These are phyloP conservation scores for Nannizziopsis arthrosporioides DNA, from an alignment of 2,329 filamentous ascomycete genomes.

Conservation along the genomic window DNA sequence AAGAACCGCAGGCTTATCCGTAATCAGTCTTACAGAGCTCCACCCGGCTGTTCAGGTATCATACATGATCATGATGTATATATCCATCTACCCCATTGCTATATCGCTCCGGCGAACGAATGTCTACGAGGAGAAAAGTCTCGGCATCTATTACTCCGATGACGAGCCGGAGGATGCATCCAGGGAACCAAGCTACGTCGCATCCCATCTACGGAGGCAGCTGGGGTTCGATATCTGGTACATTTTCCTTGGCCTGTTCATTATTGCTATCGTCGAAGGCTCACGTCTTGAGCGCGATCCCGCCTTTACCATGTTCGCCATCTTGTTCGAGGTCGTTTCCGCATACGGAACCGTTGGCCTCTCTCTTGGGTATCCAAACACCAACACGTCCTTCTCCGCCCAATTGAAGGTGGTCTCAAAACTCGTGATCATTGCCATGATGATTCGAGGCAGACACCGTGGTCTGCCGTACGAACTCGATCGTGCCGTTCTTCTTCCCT, in stretches of 20 bases:
- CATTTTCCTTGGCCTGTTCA: constrained; percentile 83
- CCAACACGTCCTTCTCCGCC: constrained; percentile 69
- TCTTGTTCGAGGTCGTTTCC: constrained; percentile 75
- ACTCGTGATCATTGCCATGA: constrained; percentile 55
- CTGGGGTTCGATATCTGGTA: constrained; percentile 98
- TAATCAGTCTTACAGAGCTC: constrained; percentile 62
- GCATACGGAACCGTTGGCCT: constrained; percentile 92
- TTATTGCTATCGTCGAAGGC: constrained; percentile 83
- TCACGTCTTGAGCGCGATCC: constrained; percentile 51
- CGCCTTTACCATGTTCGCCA: constrained; percentile 54
- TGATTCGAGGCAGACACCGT: constrained; percentile 53
- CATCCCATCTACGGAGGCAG: constrained; percentile 81
- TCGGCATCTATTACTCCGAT: constrained; percentile 59
- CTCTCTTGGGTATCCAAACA: constrained; percentile 64
- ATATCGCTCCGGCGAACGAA: constrained; percentile 91
- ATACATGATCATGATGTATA: constrained; percentile 99
- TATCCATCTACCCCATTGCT: constrained; percentile 91
- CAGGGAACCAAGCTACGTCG: constrained; percentile 67
- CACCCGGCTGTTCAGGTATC: constrained; percentile 89
- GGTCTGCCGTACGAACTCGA: constrained; percentile 57
- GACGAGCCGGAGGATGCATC: constrained; percentile 52
- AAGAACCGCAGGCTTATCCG: constrained; percentile 78
- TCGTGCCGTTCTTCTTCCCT: constrained; percentile 57
- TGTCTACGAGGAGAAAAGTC: constrained; percentile 73
- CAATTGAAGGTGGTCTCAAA: constrained; percentile 65